A percentile compares a stretch with the other conserved stretches of the same genome.
These are phyloP conservation scores for Phanerodontia chrysosporium DNA, from an alignment of 768 basidiomycete genomes.

Conservation along the genomic window DNA sequence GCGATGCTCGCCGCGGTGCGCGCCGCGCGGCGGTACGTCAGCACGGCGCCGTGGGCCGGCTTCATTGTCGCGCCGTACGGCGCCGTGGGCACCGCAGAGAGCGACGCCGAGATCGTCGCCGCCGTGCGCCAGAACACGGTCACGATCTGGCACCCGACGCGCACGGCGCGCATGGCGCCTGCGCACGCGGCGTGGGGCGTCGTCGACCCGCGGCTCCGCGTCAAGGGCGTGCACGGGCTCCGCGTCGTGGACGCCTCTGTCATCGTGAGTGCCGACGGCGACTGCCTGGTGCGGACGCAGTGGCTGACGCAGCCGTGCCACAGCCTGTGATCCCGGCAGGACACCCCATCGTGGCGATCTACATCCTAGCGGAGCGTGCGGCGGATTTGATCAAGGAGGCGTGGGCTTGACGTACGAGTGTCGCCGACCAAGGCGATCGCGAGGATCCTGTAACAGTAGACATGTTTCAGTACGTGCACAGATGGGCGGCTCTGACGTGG, in stretches of 20 bases:
- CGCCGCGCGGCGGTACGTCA: conserved; percentile 2
- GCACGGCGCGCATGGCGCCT: conserved; percentile 32
- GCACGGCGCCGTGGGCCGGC: conserved; percentile 8
- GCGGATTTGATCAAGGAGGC: conserved; percentile 21
- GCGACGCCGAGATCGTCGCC: conserved; percentile 26
- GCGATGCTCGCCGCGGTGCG: conserved; percentile 20
- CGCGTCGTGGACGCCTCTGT: conserved; percentile 29
- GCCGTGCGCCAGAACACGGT: conserved; percentile 20
- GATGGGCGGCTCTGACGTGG: too few species aligned
- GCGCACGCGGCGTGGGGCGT: conserved; percentile 27
- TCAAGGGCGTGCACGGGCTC: conserved; percentile 17
- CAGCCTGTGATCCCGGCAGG: conserved; percentile 8
- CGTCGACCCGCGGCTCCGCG: conserved; percentile 27
- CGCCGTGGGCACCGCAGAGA: conserved; percentile 19
- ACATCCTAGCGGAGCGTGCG: conserved; percentile 9
- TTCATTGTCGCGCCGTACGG: conserved; percentile 4
- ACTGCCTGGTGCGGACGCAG: background rate
- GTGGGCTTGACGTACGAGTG: too few species aligned
- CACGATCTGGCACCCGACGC: conserved; percentile 29
- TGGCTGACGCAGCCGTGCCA: background rate
- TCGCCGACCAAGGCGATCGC: too few species aligned
- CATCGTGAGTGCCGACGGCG: conserved; percentile 22
- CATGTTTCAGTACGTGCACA: too few species aligned
- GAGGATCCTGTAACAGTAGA: too few species aligned
- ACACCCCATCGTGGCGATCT: conserved; percentile 3